Evolutionary conservation across 2,329 filamentous ascomycete species (phyloP).

Genomic region (Lachnellula arida): DNA sequence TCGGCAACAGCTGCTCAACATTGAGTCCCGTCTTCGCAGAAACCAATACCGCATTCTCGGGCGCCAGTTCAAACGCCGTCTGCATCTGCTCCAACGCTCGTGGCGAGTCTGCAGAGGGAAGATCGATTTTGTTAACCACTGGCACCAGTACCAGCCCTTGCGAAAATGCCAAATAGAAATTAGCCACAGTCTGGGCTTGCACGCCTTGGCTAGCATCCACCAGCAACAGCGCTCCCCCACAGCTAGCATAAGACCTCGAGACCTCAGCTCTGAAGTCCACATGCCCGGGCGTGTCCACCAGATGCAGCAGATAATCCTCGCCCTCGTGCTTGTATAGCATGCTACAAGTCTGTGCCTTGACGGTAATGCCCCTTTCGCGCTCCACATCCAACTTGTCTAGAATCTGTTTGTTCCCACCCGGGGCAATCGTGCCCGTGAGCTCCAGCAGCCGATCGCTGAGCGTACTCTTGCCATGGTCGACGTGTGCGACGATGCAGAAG

Average conservation of each 20-base stretch:
- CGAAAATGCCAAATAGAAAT: constrained; percentile 95
- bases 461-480: constrained; percentile 98
- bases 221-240: constrained; percentile 84
- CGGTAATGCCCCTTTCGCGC: constrained; percentile 91
- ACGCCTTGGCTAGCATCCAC: constrained; percentile 96
- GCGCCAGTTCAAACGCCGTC: constrained; percentile 81
- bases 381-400: constrained; percentile 97
- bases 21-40: constrained; percentile 94
- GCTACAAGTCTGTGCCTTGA: constrained; percentile 97
- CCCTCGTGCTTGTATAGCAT: constrained; percentile 91
- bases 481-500: constrained; percentile 98
- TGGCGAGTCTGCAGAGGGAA: constrained; percentile 82
- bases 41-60: constrained; percentile 68
- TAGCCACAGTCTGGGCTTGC: constrained; percentile 96
- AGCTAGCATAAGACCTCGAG: constrained; percentile 91
- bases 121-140: constrained; percentile 94
- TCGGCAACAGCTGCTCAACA: constrained; percentile 75
- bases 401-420: constrained; percentile 88
- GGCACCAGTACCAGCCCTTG: constrained; percentile 84
- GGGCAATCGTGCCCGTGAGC: constrained; percentile 85
- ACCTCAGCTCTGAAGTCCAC: constrained; percentile 98
- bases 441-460: constrained; percentile 89
- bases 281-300: constrained; percentile 95
- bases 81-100: constrained; percentile 82
- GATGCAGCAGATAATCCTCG: constrained; percentile 85